These are phyloP conservation scores for Schrenkiella parvula DNA, from an alignment of 345 rosid species.

Conservation along the genomic window DNA sequence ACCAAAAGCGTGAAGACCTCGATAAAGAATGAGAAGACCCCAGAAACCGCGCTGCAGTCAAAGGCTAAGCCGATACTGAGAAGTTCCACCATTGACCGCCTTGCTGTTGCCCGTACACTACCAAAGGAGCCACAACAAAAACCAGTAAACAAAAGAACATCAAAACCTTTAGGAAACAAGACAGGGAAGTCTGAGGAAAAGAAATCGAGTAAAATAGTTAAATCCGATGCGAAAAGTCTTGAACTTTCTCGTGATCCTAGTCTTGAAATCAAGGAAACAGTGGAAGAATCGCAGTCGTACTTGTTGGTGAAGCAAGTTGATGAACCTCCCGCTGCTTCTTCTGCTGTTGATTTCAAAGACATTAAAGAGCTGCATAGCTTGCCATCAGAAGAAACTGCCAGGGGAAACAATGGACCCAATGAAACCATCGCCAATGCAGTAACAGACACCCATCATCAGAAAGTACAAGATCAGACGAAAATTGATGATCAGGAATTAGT, in stretches of 20 bases:
- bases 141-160: slow-evolving; percentile 39
- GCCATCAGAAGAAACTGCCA: slow-evolving; percentile 36
- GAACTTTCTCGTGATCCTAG: slow-evolving; percentile 35
- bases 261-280: slow-evolving; percentile 41
- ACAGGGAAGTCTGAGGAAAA: slow-evolving; percentile 40
- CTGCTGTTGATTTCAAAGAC: slow-evolving; percentile 53
- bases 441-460: neutral
- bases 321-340: slow-evolving; percentile 22
- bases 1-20: slow-evolving; percentile 29
- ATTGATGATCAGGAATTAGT: slow-evolving; percentile 30
- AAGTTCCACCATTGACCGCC: slow-evolving; percentile 86
- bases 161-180: slow-evolving; percentile 31
- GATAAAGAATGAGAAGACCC: slow-evolving; percentile 37
- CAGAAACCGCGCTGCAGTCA: slow-evolving; percentile 35
- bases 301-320: slow-evolving; percentile 23
- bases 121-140: slow-evolving; percentile 49
- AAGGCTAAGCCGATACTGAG: slow-evolving; percentile 60
- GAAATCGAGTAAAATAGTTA: slow-evolving; percentile 29
- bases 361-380: slow-evolving; percentile 50
- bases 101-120: slow-evolving; percentile 56
- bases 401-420: slow-evolving; percentile 19
- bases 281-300: slow-evolving; percentile 24
- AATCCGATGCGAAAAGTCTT: neutral
- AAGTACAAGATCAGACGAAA: slow-evolving; percentile 20
- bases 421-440: slow-evolving; percentile 16